A percentile compares a stretch with the other conserved stretches of the same genome.
phyloP scores from a whole-genome alignment of 78 protist species.

The Dictyostelium citrinum region DNA sequence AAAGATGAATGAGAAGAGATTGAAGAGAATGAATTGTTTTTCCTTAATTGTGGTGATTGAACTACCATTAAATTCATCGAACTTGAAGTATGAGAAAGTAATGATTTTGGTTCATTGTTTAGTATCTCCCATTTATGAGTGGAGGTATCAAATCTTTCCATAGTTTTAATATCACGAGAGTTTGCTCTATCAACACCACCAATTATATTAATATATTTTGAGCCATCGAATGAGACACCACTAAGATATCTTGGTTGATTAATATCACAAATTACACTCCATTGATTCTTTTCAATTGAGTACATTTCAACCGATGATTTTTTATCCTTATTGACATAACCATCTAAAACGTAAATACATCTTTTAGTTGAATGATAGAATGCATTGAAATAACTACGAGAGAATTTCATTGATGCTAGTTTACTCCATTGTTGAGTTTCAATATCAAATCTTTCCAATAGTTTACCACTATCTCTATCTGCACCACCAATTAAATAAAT shows the following conservation, averaged over 20 bases:
- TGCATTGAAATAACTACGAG: conserved; percentile 19
- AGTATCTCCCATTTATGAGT: conserved; percentile 4
- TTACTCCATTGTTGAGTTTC: neutral
- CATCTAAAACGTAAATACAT: conserved; percentile 50
- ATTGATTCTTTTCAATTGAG: conserved; percentile 21
- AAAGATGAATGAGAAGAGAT: neutral
- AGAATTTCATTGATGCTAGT: conserved; percentile 6
- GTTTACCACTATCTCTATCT: neutral
- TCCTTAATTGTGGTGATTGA: neutral
- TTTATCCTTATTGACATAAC: conserved; percentile 29
- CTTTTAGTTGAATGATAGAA: conserved; percentile 33
- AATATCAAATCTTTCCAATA: conserved; percentile 35
- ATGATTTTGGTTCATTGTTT: neutral
- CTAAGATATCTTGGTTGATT: conserved; percentile 45
- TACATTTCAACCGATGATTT: conserved; percentile 44
- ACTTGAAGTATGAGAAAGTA: neutral
- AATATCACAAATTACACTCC: neutral
- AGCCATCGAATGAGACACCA: conserved; percentile 43
- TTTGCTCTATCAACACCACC: conserved; percentile 56
- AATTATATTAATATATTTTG: conserved; percentile 31
- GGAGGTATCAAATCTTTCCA: conserved; percentile 46
- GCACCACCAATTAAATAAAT: conserved; percentile 69
- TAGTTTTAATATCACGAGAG: neutral
- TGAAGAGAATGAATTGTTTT: neutral
- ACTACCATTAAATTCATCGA: neutral